phyloP scores from a whole-genome alignment of 805 yeast species.

The Schwanniomyces pseudopolymorphus region DNA sequence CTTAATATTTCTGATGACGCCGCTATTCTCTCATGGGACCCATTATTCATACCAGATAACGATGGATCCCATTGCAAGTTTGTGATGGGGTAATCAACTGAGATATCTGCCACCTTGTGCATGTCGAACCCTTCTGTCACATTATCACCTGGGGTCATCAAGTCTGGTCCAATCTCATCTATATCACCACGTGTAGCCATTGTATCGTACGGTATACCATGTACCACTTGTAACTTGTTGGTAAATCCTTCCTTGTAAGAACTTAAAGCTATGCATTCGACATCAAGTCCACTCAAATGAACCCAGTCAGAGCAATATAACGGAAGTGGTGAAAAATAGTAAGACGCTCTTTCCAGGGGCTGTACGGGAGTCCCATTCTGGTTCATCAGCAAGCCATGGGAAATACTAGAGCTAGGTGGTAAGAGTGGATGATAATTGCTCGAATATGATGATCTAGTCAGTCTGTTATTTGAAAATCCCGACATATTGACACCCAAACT shows the following conservation, averaged over 20 bases:
- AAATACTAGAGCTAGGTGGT: slow-evolving; percentile 9
- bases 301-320: slow-evolving; percentile 33
- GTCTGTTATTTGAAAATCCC: slow-evolving; percentile 9
- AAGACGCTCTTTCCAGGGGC: slow-evolving; percentile 4
- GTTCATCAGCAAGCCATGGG: not conserved
- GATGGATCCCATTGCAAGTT: slow-evolving; percentile 73
- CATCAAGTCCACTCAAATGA: slow-evolving; percentile 19
- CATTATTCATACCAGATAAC: slow-evolving; percentile 22
- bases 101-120: slow-evolving; percentile 48
- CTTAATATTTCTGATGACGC: slow-evolving; percentile 73
- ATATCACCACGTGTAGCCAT: slow-evolving; percentile 16
- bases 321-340: slow-evolving; percentile 8
- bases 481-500: slow-evolving; percentile 3
- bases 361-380: not conserved
- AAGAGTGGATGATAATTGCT: slow-evolving; percentile 10
- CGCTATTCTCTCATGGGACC: slow-evolving; percentile 49
- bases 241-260: slow-evolving; percentile 76
- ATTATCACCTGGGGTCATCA: slow-evolving; percentile 10
- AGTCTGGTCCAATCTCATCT: slow-evolving; percentile 14
- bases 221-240: slow-evolving; percentile 59
- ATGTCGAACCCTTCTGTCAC: slow-evolving; percentile 40
- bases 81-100: slow-evolving; percentile 68
- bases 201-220: slow-evolving; percentile 26
- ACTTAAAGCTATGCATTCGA: slow-evolving; percentile 62
- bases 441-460: slow-evolving; percentile 7